Evolutionary conservation across 208 protist genomes (phyloP), one percentile per base, ranked within the genome.

Genomic region (Sergeia podlipaevii): DNA sequence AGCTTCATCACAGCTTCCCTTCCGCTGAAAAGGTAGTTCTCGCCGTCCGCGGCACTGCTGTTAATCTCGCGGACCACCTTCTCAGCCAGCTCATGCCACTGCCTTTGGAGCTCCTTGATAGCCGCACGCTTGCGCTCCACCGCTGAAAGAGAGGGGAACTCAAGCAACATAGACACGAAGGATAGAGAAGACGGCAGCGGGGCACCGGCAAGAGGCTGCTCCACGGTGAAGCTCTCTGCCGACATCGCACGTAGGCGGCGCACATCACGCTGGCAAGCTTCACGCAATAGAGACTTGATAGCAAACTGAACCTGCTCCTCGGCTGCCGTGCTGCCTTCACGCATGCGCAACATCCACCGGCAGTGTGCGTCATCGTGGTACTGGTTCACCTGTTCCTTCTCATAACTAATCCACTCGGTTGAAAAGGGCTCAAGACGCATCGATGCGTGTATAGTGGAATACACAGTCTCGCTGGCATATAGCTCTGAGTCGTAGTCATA

Each of bases 261-360:
- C 23, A 79, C 30, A 20, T 79, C 67, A 15, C 57, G 65, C 38
- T 54, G 60, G 27, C 61, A 60, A 29, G 72, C 72, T 53, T 79
- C 72, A 2, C 62, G 61, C 29, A 74, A 52, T 0, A 79, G 47
- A 10, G 64, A 57, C 43, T 62, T 64, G 32, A 78, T 50, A 1
- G 65, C 64, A 36, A 70, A 73, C 48, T 57, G 59, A 55, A 61
- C 60, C 21, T 74, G 53, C 26, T 59, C 66, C 5, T 58, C 47
- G 11, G 46, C 44, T 10, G 36, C 42, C 2, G 47, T 30, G 0
- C 52, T 23, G 3, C 41, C 17, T 28, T 62, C 46, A 55, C 51
- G 33, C 71, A 69, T 65, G 11, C 36, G 49, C 60, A 66, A 50
- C 38, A 60, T 57, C 60, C 71, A 68, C 10, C 47, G 34, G 51